Evolutionary conservation across 2,329 filamentous ascomycete genomes (phyloP), one percentile per base, ranked within the genome.

Genomic region (Ilyonectria mors-panacis): DNA sequence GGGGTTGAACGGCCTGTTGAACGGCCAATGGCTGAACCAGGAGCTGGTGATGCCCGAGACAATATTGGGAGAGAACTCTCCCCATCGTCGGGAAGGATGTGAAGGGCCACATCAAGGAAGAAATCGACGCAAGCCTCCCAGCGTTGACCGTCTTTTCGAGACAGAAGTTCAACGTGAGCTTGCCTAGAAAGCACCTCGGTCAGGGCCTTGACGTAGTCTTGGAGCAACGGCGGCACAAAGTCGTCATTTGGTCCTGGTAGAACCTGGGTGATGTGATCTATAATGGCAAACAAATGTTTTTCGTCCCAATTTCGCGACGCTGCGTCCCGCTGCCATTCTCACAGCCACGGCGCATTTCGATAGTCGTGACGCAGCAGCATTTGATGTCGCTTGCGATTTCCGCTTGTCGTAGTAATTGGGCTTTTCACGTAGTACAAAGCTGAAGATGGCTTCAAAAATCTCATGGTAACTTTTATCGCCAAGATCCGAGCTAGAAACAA

Each of bases 381-480:
- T 86, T 67, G 84, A 86, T 28, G 85, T 82, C 1, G 71, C 45
- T 50, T 79, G 77, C 13, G 81, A 85, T 59, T 85, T 86, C 69
- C 84, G 86, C 13, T 85, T 85, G 62, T 87, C 87, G 63, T 88
- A 86, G 70, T 89, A 92, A 19, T 81, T 78, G 10, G 89, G 84
- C 77, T 93, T 94, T 73, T 97, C 94, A 15, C 86, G 80, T 19
- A 91, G 79, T 1, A 87, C 87, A 76, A 87, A 91, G 60, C 88
- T 86, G 76, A 98, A 97, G 3, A 98, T 83, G 1, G 89, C 88
- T 75, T 98, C 94, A 73, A 94, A 93, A 48, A 98, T 90, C 66
- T 88, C 88, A 76, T 96, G 92, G 72, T 93, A 97, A n/a, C 88
- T 88, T 77, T 92, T 93, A 77, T 97, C 94, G 51, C 87, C 88